Base-by-base conservation (phyloP, 345 rosid species). In the Cardamine chenopodiifolia region DNA sequence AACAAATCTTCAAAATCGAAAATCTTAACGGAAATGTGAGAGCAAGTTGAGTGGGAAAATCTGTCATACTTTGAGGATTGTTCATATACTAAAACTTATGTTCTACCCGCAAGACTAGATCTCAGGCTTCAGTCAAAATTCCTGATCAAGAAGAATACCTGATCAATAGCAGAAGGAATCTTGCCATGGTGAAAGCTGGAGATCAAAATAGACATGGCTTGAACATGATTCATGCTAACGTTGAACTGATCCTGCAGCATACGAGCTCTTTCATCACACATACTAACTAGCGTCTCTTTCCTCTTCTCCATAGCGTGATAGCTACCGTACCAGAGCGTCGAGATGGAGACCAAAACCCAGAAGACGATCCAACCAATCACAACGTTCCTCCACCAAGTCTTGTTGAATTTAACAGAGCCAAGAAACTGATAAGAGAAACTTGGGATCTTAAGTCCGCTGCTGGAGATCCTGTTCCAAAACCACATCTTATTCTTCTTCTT, bases 181-280 rank as follows among this genome's bases (percentile, higher is more conserved):
- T 85, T 91, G 66, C 88, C 91, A 81, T 94, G 98, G 85, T 94
- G 97, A 66, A 94, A 94, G 50, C 92, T 88, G 55, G 97, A 86
- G 85, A 94, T 94, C 83, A 91, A 83, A 78, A 94, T 90, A 59
- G 98, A 89, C 90, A 94, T 91, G 26, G 97, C 98, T 71, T 94
- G 98, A 31, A 94, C 83, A 83, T 94, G 98, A 79, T 94, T 94
- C 98, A 94, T 80, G 82, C 98, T 94, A 28, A 94, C 98, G 82
- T 94, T 94, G 80, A 94, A 94, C 80, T 94, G 98, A 83, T 94
- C 98, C 80, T 91, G 98, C 18, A 94, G 78, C 98, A 94, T 91
- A 81, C 98, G 84, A 66, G 98, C 96, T 73, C 98, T 89, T 82
- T 91, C 96, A 68, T 91, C 98, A 60, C 98, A 94, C 98, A 94